Conservation (phyloP, 306 rosid species). For the Lablab purpureus region DNA sequence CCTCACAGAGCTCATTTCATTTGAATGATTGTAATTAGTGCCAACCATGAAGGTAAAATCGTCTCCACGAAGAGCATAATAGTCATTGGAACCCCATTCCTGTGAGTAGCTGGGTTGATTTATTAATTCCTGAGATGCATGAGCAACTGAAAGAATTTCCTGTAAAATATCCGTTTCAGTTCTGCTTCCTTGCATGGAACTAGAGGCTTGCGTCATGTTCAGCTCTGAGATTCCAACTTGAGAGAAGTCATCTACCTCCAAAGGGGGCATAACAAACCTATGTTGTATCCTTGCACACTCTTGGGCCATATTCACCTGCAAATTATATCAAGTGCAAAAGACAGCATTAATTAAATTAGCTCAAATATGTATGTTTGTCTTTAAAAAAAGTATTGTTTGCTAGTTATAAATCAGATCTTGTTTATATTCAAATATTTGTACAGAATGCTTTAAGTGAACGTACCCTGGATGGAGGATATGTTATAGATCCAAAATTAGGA, state of each 20-base stretch:
- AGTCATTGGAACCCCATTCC: conserved; percentile 55
- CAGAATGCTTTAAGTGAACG: background rate
- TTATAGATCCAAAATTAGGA: conserved; percentile 57
- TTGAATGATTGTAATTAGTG: conserved; percentile 46
- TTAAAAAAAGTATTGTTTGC: no score
- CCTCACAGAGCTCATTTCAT: conserved; percentile 52
- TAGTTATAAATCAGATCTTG: no score
- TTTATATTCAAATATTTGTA: background rate
- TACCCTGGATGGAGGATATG: conserved; percentile 89
- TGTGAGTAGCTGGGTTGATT: conserved; percentile 53
- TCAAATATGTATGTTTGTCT: background rate
- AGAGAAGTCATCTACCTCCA: conserved; percentile 78
- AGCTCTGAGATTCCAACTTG: conserved; percentile 60
- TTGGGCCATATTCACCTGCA: conserved; percentile 81
- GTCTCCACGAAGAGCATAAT: conserved; percentile 47
- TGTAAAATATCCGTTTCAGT: conserved; percentile 72
- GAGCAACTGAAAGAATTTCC: conserved; percentile 89
- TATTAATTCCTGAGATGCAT: conserved; percentile 73
- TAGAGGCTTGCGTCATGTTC: conserved; percentile 53
- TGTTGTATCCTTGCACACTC: conserved; percentile 96
- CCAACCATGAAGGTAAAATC: conserved; percentile 78
- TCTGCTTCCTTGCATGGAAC: conserved; percentile 42
- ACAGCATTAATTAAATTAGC: background rate
- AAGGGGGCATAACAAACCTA: conserved; percentile 75
- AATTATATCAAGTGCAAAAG: background rate